Percentiles rank a stretch among this genome's conserved stretches.
Evolutionary conservation across 495 filamentous ascomycete genomes (phyloP).

Genomic region (Parathielavia appendiculata): DNA sequence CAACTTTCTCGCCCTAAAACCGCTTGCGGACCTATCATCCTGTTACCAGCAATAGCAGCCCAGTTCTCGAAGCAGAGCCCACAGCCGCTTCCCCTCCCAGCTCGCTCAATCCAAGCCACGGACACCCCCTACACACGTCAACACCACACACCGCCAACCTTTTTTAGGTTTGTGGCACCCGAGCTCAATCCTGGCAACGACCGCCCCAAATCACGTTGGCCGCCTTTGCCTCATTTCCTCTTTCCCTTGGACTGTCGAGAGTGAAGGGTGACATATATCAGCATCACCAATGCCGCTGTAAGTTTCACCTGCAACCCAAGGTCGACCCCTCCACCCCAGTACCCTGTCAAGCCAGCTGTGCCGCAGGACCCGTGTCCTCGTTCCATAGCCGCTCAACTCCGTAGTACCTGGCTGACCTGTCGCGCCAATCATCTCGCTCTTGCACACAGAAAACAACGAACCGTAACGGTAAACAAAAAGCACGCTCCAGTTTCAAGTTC

Average conservation of each 20-base stretch:
- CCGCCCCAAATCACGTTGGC: background rate
- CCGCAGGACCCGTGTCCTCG: constrained; percentile 16
- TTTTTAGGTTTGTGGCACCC: background rate
- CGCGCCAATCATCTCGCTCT: constrained; percentile 7
- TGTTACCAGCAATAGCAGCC: background rate
- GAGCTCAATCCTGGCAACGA: background rate
- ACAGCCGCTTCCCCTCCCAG: background rate
- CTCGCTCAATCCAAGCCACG: constrained; percentile 7
- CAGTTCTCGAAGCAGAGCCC: background rate
- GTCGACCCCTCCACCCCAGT: background rate
- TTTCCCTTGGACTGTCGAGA: constrained; percentile 38
- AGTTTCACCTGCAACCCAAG: constrained; percentile 22
- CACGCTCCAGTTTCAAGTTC: constrained; percentile 17
- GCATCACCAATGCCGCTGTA: constrained; percentile 48
- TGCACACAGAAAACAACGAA: constrained; percentile 41
- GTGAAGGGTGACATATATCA: constrained; percentile 35
- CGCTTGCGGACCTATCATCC: background rate
- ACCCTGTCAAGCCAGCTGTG: constrained; percentile 17
- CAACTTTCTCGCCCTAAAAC: constrained; percentile 1
- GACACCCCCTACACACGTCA: constrained; percentile 10
- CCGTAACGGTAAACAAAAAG: constrained; percentile 43
- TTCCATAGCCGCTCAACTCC: constrained; percentile 2
- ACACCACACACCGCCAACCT: constrained; percentile 21
- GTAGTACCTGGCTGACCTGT: constrained; percentile 12
- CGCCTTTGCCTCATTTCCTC: constrained; percentile 37